phyloP scores from a whole-genome alignment of 768 basidiomycete genomes.

The Boletus sp. region DNA sequence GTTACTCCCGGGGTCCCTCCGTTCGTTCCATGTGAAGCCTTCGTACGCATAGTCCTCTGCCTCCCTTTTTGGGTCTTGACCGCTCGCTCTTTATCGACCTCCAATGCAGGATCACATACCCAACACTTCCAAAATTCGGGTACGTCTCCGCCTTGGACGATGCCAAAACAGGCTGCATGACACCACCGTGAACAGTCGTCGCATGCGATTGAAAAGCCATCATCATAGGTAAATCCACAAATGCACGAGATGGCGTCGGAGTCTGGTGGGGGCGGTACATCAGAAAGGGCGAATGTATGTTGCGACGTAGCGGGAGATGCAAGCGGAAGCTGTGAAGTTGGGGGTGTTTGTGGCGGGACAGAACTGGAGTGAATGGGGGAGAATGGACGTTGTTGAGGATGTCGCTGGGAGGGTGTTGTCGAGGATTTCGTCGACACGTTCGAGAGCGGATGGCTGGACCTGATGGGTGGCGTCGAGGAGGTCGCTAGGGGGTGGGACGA shows the following conservation, averaged over 20 bases:
- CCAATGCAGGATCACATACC: constrained; percentile 49
- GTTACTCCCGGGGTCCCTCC: constrained; percentile 16
- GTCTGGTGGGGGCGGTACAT: constrained; percentile 27
- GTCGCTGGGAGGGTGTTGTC: constrained; percentile 11
- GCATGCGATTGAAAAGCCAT: constrained; percentile 84
- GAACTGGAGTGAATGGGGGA: constrained; percentile 14
- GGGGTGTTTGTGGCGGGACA: constrained; percentile 14
- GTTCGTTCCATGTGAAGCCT: constrained; percentile 26
- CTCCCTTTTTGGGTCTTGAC: constrained; percentile 43
- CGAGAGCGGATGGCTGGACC: constrained; percentile 4
- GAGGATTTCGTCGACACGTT: constrained; percentile 13
- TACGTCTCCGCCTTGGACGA: constrained; percentile 48
- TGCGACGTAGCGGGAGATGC: constrained; percentile 22
- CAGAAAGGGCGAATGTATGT: constrained; percentile 13
- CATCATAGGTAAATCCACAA: constrained; percentile 70
- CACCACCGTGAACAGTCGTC: constrained; percentile 82
- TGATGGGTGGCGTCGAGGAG: constrained; percentile 16
- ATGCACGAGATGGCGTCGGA: constrained; percentile 65
- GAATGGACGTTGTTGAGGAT: constrained; percentile 16
- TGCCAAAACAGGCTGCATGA: constrained; percentile 75
- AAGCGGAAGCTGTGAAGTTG: constrained; percentile 11
- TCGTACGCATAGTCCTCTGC: constrained; percentile 30
- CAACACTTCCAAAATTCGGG: constrained; percentile 81
- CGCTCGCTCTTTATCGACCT: constrained; percentile 48
- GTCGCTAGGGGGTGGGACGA: constrained; percentile 16